Conservation (phyloP, 345 rosid species). For the Camelina hispida region DNA sequence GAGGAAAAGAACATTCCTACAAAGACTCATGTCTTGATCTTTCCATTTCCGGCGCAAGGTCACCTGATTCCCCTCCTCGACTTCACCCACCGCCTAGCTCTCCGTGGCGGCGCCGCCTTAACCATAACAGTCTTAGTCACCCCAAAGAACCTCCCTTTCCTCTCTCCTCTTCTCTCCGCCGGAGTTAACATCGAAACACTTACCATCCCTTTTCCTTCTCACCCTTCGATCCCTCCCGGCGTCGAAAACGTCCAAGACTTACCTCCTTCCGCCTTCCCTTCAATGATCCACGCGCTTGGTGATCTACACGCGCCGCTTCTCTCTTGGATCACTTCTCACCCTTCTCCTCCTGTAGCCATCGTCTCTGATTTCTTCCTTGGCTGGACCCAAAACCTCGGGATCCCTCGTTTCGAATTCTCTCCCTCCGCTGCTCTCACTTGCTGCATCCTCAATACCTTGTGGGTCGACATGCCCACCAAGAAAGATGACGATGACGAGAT, state of each 20-base stretch:
- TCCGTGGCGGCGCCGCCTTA: constrained; percentile 35
- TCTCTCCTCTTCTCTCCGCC: constrained; percentile 43
- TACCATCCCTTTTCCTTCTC: constrained; percentile 53
- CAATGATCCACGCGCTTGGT: constrained; percentile 48
- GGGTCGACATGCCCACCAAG: constrained; percentile 53
- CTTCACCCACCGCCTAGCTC: constrained; percentile 45
- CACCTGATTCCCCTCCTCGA: constrained; percentile 54
- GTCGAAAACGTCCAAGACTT: constrained; percentile 50
- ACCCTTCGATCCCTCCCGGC: constrained; percentile 50
- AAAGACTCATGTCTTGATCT: constrained; percentile 41
- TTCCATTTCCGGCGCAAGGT: constrained; percentile 60
- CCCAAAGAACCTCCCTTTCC: constrained; percentile 48
- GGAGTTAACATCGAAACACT: constrained; percentile 41
- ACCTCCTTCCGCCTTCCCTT: constrained; percentile 27
- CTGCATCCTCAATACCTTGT: constrained; percentile 43
- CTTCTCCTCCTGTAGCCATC: constrained; percentile 60
- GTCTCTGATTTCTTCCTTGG: constrained; percentile 70
- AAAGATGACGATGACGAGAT: constrained; percentile 30
- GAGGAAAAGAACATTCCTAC: background rate
- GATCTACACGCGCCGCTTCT: constrained; percentile 53
- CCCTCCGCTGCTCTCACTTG: constrained; percentile 67
- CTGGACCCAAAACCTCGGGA: constrained; percentile 58
- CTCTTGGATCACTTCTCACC: constrained; percentile 55
- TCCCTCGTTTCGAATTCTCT: constrained; percentile 55
- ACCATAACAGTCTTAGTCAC: constrained; percentile 49